A percentile compares a stretch with the other conserved stretches of the same genome.
phyloP scores from a whole-genome alignment of 2,329 filamentous ascomycete species.

The Fusarium sterilihyphosum region DNA sequence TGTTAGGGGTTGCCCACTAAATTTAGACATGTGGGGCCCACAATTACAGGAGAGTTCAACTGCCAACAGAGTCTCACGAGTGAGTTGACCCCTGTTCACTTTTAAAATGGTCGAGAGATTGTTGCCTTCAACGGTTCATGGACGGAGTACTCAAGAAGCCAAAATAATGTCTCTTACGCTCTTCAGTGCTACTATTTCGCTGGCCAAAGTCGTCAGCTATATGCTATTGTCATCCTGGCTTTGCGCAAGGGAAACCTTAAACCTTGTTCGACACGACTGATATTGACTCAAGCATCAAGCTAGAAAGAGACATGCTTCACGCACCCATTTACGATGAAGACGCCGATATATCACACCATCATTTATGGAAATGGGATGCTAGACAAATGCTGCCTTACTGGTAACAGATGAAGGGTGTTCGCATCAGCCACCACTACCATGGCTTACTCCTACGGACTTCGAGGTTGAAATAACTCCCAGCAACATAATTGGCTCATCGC shows the following conservation, averaged over 20 bases:
- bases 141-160: too few species aligned
- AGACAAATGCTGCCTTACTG: background rate
- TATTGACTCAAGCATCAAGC: background rate
- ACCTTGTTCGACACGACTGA: background rate
- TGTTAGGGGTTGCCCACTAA: constrained; percentile 22
- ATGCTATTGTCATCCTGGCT: background rate
- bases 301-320: background rate
- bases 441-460: background rate
- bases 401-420: background rate
- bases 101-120: background rate
- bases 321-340: background rate
- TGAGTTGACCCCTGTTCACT: background rate
- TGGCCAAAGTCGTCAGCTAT: background rate
- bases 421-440: background rate
- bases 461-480: background rate
- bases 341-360: background rate
- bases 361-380: background rate
- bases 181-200: background rate
- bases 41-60: background rate
- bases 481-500: background rate
- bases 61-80: background rate
- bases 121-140: background rate
- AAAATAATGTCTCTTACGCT: background rate
- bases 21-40: background rate
- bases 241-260: background rate